Evolutionary conservation across 495 filamentous ascomycete species (phyloP).

Genomic region (Bryoglossum gracile): DNA sequence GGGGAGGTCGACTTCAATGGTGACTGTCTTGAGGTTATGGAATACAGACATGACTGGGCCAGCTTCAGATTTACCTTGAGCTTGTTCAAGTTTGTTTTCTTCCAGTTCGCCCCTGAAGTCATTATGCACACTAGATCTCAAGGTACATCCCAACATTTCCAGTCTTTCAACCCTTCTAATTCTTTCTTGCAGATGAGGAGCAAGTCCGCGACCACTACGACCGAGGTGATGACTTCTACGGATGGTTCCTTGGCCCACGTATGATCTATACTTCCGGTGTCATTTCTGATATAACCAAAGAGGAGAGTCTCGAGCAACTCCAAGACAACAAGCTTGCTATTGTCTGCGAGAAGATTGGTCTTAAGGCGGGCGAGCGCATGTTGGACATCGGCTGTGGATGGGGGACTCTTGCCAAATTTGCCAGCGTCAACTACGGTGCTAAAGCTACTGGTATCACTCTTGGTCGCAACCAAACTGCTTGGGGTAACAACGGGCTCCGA

Average conservation of each 20-base stretch:
- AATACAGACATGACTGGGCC: constrained; percentile 85
- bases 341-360: constrained; percentile 78
- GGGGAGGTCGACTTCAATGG: constrained; percentile 82
- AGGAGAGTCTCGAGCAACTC: constrained; percentile 76
- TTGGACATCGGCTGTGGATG: constrained; percentile 85
- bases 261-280: constrained; percentile 89
- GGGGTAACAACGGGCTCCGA: constrained; percentile 70
- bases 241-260: constrained; percentile 81
- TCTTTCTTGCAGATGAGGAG: constrained; percentile 58
- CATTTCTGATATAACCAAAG: constrained; percentile 64
- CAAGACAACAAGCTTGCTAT: constrained; percentile 85
- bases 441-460: constrained; percentile 74
- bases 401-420: constrained; percentile 78
- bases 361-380: constrained; percentile 62
- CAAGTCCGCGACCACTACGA: constrained; percentile 86
- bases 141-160: constrained; percentile 35
- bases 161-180: neutral
- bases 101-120: constrained; percentile 65
- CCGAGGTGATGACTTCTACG: constrained; percentile 82
- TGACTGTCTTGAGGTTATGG: constrained; percentile 69
- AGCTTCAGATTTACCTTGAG: constrained; percentile 70
- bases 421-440: constrained; percentile 70
- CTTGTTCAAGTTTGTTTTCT: constrained; percentile 63
- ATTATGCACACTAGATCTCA: constrained; percentile 74
- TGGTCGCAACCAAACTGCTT: constrained; percentile 76